Base-by-base conservation (phyloP, 2,329 filamentous ascomycete species). In the Aspergillus neotritici region DNA sequence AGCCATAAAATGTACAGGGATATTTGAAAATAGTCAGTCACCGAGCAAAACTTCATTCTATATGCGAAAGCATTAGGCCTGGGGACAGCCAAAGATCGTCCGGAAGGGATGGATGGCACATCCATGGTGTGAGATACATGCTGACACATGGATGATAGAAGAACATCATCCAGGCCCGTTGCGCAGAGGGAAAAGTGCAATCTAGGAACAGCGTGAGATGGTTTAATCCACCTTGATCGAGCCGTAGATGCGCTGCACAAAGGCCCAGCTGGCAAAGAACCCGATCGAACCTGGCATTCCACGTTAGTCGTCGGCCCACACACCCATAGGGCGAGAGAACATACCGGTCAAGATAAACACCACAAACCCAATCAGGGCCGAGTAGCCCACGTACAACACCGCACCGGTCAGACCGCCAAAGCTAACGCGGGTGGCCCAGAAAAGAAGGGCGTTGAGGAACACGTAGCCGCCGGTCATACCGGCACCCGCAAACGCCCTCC, bases 181-280 rank as follows among this genome's bases (percentile, higher is more conserved):
- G 21, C 21, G 21, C 21, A 21, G 21, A 25, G n/a, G n/a, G n/a
- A 25, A 25, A 25, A 3, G 7, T 6, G 21, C 21, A 12, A 30
- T 29, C 17, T 30, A 43, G 37, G 38, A 35, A 37, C 15, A 16
- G 28, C n/a, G 17, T 31, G 28, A 28, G 33, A 4, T 30, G 8
- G 13, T 46, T 69, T 67, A 98, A 64, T 98, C 93, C 52, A 98
- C 89, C 75, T 98, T 98, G 72, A 98, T 94, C n/a, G 90, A 96
- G 16, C 82, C 75, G 67, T 98, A 98, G 49, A 98, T 98, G 66
- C 86, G 91, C 54, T 87, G 81, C 41, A 94, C 85, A 64, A 98
- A 98, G 63, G 85, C 79, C 87, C 90, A 97, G 64, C 88, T 94
- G 7, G 93, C 82, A 57, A 96, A 88, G 73, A 93, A 96, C 43